phyloP scores from a whole-genome alignment of 2,329 filamentous ascomycete species.

The Thermoascus crustaceus region DNA sequence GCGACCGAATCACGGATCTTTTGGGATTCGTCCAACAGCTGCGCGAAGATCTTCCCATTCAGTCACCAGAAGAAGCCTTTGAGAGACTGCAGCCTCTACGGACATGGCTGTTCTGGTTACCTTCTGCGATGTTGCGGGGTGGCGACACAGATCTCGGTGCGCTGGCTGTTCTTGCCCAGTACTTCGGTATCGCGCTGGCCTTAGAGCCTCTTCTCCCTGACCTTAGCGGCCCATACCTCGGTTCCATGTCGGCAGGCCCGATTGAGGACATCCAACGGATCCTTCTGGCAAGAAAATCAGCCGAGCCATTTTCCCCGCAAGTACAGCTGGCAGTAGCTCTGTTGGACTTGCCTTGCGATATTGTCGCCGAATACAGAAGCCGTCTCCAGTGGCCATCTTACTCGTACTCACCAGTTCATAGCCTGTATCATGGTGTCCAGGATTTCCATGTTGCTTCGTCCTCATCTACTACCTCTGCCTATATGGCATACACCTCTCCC shows the following conservation, averaged over 20 bases:
- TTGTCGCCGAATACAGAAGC: conserved; percentile 59
- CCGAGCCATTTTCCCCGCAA: conserved; percentile 49
- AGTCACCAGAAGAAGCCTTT: conserved; percentile 76
- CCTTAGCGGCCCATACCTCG: conserved; percentile 81
- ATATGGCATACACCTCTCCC: conserved; percentile 34
- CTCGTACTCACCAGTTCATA: conserved; percentile 28
- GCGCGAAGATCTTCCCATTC: conserved; percentile 59
- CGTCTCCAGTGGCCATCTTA: conserved; percentile 56
- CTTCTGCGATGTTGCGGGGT: conserved; percentile 71
- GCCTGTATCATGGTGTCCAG: conserved; percentile 25
- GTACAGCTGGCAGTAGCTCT: conserved; percentile 56
- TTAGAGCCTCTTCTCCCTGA: conserved; percentile 89
- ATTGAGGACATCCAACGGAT: conserved; percentile 79
- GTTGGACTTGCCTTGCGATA: conserved; percentile 65
- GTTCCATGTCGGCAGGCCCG: conserved; percentile 67
- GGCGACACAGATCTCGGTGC: conserved; percentile 68
- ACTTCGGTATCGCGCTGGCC: conserved; percentile 80
- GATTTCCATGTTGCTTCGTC: conserved; percentile 27
- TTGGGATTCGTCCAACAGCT: conserved; percentile 65
- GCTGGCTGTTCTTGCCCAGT: conserved; percentile 77
- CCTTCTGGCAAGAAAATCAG: conserved; percentile 60
- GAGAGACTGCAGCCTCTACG: conserved; percentile 79
- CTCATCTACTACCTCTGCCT: conserved; percentile 29
- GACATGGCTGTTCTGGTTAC: conserved; percentile 94
- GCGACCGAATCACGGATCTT: conserved; percentile 59